A percentile compares a stretch with the other conserved stretches of the same genome.
These are phyloP conservation scores for Letharia lupina DNA, from an alignment of 495 filamentous ascomycete genomes.

Conservation along the genomic window DNA sequence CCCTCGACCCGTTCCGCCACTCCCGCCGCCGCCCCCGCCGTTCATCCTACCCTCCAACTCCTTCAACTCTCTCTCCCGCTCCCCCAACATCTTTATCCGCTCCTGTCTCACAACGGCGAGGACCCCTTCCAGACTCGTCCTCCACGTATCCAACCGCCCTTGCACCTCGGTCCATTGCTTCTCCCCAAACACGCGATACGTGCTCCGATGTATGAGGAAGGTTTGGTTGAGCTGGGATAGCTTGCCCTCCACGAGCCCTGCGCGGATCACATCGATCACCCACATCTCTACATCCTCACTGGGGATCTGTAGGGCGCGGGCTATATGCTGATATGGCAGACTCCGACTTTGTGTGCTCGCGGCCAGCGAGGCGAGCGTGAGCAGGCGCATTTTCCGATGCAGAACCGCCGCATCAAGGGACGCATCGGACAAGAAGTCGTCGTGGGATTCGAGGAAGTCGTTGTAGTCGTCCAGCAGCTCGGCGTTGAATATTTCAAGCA, in stretches of 20 bases:
- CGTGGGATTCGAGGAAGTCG: conserved; percentile 65
- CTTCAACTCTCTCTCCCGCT: conserved; percentile 28
- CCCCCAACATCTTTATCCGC: conserved; percentile 54
- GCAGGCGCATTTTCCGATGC: conserved; percentile 83
- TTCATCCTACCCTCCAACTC: conserved; percentile 25
- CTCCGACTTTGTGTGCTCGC: conserved; percentile 72
- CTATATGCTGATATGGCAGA: conserved; percentile 75
- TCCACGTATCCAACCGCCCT: conserved; percentile 81
- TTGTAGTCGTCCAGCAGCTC: conserved; percentile 90
- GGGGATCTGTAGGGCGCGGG: conserved; percentile 71
- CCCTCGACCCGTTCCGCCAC: conserved; percentile 18
- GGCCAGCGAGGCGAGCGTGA: conserved; percentile 84
- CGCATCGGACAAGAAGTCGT: conserved; percentile 68
- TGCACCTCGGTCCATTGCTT: conserved; percentile 97
- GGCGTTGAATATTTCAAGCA: conserved; percentile 90
- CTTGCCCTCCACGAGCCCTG: conserved; percentile 88
- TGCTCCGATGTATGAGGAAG: conserved; percentile 89
- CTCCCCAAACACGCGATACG: conserved; percentile 92
- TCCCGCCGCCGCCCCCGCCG: conserved; percentile 16
- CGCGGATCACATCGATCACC: conserved; percentile 96
- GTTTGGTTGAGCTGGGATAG: conserved; percentile 82
- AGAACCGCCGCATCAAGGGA: conserved; percentile 54
- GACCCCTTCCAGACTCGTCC: conserved; percentile 64
- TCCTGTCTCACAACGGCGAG: conserved; percentile 65
- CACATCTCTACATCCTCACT: conserved; percentile 85